Base-by-base conservation (phyloP, 495 filamentous ascomycete genomes). In the Penicillium arizonense region DNA sequence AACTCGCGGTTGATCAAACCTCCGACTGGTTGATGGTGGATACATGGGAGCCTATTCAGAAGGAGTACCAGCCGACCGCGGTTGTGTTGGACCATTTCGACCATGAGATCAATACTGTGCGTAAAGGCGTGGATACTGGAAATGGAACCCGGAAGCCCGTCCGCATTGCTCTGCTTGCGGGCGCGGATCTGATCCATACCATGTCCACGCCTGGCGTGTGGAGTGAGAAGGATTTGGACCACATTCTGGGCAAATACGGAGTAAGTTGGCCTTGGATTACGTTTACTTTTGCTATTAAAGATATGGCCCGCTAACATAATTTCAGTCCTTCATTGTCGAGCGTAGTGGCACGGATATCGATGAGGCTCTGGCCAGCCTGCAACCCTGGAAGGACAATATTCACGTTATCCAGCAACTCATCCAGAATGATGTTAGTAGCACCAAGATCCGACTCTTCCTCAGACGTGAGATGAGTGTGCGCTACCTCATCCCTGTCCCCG, bases 281-380 rank as follows among this genome's bases (percentile, higher is more conserved):
- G 4, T 13, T 28, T 1, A 16, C 4, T 26, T 32, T 10, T 13
- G 44, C 52, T 51, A 49, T 38, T 18, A 20, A 14, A 35, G 30
- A 41, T 21, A 12, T 14, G 7, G 11, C 10, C 10, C 11, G 47
- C 48, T 50, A 43, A 50, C 28, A 32, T 12, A 0, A 6, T 37
- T n/a, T 5, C 36, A 77, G 75, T 84, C 87, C 9, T 96, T 96
- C 70, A 91, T 96, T 53, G 82, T 97, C 40, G 91, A 97, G 69
- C 85, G 92, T 35, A 84, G 81, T 36, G 92, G 92, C n/a, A 94
- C 91, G 14, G 89, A 94, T 58, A 87, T 94, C 52, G 87, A 92
- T 53, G 88, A 91, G 58, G 90, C 90, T 3, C 74, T 94, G 18
- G 82, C 85, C 23, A 82, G 79, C 40, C 75, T 96, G 37, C 83